A percentile compares a stretch with the other conserved stretches of the same genome.
Evolutionary conservation across 768 basidiomycete genomes (phyloP).

Genomic region (Leucosporidium scottii): DNA sequence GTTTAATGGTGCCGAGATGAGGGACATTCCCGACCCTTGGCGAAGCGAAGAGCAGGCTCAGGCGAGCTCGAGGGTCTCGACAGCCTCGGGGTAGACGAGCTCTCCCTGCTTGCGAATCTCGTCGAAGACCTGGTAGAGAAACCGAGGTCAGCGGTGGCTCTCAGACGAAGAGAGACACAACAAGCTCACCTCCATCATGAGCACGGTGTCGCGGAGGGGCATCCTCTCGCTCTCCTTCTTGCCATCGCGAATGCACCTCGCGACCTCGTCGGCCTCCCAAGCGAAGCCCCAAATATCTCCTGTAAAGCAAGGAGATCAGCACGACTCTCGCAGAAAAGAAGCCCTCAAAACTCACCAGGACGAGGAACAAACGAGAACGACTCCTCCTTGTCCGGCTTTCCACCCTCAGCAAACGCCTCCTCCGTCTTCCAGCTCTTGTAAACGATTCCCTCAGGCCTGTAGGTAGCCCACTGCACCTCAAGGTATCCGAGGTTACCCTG

Average conservation of each 20-base stretch:
- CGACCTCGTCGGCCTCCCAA: slow-evolving; percentile 36
- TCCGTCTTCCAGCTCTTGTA: slow-evolving; percentile 6
- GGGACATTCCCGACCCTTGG: too few species aligned
- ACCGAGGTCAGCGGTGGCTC: background rate
- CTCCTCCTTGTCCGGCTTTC: slow-evolving; percentile 29
- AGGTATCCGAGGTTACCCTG: slow-evolving; percentile 20
- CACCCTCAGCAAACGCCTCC: background rate
- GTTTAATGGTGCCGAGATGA: too few species aligned
- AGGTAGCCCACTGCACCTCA: slow-evolving; percentile 24
- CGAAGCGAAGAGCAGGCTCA: too few species aligned
- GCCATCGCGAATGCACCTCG: slow-evolving; percentile 31
- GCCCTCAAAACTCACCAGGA: slow-evolving; percentile 18
- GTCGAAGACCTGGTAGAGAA: slow-evolving; percentile 20
- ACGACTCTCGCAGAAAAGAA: too few species aligned
- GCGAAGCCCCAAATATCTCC: slow-evolving; percentile 28
- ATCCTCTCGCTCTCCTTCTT: slow-evolving; percentile 29
- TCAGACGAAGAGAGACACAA: too few species aligned
- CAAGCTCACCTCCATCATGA: slow-evolving; percentile 30
- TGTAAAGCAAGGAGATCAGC: too few species aligned
- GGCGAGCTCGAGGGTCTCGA: slow-evolving; percentile 22
- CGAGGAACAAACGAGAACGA: slow-evolving; percentile 14
- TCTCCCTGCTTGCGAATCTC: slow-evolving; percentile 26
- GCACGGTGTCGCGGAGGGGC: slow-evolving; percentile 29
- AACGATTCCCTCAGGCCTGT: slow-evolving; percentile 9
- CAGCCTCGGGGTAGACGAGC: slow-evolving; percentile 22